Conservation (phyloP, 108 stramenopile species). For the Hondaea fermentalgiana region DNA sequence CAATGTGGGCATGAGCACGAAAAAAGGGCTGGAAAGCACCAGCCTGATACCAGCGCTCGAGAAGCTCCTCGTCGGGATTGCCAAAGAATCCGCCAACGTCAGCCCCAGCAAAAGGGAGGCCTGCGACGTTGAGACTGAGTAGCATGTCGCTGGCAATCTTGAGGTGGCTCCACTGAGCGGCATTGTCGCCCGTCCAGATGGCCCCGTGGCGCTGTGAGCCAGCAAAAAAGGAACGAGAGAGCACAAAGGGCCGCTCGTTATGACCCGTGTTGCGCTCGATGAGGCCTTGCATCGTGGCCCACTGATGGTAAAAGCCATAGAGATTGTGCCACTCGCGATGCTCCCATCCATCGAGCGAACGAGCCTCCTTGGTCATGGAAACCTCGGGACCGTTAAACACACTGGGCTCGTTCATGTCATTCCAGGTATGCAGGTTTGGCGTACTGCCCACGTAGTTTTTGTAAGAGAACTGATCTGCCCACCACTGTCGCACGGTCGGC, state of each 20-base stretch:
- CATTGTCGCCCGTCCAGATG: slow-evolving; percentile 99
- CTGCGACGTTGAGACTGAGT: slow-evolving; percentile 77
- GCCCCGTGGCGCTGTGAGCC: slow-evolving; percentile 90
- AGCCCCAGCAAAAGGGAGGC: slow-evolving; percentile 89
- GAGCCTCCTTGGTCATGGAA: slow-evolving; percentile 80
- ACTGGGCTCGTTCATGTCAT: slow-evolving; percentile 95
- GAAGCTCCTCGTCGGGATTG: slow-evolving; percentile 85
- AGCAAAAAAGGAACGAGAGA: slow-evolving; percentile 89
- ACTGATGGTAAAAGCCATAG: slow-evolving; percentile 94
- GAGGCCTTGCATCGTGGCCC: slow-evolving; percentile 84
- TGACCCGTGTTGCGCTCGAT: slow-evolving; percentile 43
- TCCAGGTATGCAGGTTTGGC: slow-evolving; percentile 87
- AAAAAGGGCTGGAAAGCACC: slow-evolving; percentile 97
- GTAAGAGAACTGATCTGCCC: slow-evolving; percentile 87
- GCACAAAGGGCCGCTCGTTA: slow-evolving; percentile 81
- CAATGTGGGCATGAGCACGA: slow-evolving; percentile 96
- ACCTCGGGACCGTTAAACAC: slow-evolving; percentile 99
- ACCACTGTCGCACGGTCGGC: slow-evolving; percentile 81
- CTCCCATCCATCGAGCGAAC: slow-evolving; percentile 76
- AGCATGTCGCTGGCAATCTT: slow-evolving; percentile 88
- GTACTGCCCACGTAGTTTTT: slow-evolving; percentile 82
- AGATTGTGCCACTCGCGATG: slow-evolving; percentile 99
- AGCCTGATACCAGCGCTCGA: slow-evolving; percentile 96
- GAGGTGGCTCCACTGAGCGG: slow-evolving; percentile 85
- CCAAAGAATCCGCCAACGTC: slow-evolving; percentile 99